phyloP scores from a whole-genome alignment of 2,329 filamentous ascomycete genomes.

The Pseudogymnoascus sp. region DNA sequence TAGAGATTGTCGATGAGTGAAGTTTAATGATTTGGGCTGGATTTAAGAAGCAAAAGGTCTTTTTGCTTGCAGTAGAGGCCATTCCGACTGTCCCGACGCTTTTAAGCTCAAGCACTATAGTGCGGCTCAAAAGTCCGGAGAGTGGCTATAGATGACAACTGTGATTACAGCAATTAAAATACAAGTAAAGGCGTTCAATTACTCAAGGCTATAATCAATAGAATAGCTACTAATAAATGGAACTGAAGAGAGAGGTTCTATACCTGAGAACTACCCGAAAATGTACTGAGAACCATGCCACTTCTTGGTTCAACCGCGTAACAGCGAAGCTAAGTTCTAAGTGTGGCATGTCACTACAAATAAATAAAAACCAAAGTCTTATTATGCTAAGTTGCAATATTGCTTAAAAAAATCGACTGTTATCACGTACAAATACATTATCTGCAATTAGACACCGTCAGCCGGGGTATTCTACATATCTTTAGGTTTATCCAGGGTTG shows the following conservation, averaged over 20 bases:
- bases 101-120: background rate
- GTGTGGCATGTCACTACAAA: background rate
- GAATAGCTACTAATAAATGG: too few species aligned
- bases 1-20: background rate
- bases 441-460: background rate
- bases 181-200: too few species aligned
- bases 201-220: too few species aligned
- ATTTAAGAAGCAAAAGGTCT: background rate
- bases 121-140: too few species aligned
- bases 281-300: too few species aligned
- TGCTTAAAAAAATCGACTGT: too few species aligned
- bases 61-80: background rate
- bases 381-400: background rate
- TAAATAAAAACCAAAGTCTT: background rate
- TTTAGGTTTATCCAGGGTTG: background rate
- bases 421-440: background rate
- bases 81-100: background rate
- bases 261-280: too few species aligned
- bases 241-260: too few species aligned
- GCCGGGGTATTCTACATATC: background rate
- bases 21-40: background rate
- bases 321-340: background rate
- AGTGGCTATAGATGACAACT: too few species aligned
- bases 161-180: too few species aligned
- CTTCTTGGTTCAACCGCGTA: too few species aligned